Conservation (phyloP, 805 yeast species). For the Ogataea nitratoaversa region DNA sequence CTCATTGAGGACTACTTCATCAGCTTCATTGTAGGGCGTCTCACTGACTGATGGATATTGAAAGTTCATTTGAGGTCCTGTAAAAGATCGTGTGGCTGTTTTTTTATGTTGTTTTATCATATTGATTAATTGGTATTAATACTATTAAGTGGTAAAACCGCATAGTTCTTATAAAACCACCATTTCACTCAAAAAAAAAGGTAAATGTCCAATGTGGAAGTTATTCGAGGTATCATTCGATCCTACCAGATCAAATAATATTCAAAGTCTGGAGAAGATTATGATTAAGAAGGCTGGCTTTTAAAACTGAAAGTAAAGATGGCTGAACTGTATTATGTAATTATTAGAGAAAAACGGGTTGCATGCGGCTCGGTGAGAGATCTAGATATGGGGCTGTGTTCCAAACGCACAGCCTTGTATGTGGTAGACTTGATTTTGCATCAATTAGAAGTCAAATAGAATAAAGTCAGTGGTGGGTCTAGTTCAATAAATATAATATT, state of each 20-base stretch:
- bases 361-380: too few relatives aligned
- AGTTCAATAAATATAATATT: too few relatives aligned
- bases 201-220: too few relatives aligned
- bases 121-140: too few relatives aligned
- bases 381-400: neutral
- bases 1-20: neutral
- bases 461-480: too few relatives aligned
- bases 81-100: slow-evolving; percentile 10
- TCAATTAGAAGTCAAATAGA: too few relatives aligned
- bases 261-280: slow-evolving; percentile 2
- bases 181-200: too few relatives aligned
- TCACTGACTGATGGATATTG: slow-evolving; percentile 1
- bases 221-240: too few relatives aligned
- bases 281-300: slow-evolving; percentile 9
- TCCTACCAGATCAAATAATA: neutral
- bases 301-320: neutral
- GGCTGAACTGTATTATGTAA: neutral
- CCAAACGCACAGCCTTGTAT: too few relatives aligned
- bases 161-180: too few relatives aligned
- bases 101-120: slow-evolving; percentile 6
- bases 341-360: neutral
- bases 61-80: slow-evolving; percentile 13
- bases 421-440: too few relatives aligned
- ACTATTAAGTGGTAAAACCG: neutral
- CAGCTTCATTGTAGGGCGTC: neutral